These are phyloP conservation scores for Aureobasidium sp. DNA, from an alignment of 2,329 filamentous ascomycete genomes.

Conservation along the genomic window DNA sequence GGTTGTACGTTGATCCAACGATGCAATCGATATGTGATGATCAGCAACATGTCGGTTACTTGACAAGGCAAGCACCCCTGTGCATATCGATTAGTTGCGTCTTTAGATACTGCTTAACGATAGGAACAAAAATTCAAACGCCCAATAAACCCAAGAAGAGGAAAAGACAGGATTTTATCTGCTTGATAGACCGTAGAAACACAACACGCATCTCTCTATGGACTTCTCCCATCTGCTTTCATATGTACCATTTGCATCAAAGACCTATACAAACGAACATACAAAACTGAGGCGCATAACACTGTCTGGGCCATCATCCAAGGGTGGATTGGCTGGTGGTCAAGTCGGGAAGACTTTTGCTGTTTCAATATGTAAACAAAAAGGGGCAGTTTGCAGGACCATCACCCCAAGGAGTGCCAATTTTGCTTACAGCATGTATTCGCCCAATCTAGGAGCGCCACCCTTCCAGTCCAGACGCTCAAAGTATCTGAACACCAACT, in stretches of 20 bases:
- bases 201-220: not conserved
- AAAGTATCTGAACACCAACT: constrained; percentile 93
- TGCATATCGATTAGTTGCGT: not conserved
- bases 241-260: not conserved
- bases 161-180: not conserved
- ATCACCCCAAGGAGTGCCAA: not conserved
- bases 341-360: constrained; percentile 1
- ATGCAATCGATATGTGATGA: not conserved
- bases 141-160: not conserved
- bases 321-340: constrained; percentile 6
- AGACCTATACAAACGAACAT: not conserved
- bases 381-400: not conserved
- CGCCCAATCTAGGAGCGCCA: constrained; percentile 53
- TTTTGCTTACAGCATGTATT: constrained; percentile 25
- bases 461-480: constrained; percentile 77
- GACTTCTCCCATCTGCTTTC: not conserved
- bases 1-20: not conserved
- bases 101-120: constrained; percentile 4
- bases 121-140: not conserved
- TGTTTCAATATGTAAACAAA: constrained; percentile 1
- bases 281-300: not conserved
- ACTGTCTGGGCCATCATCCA: not conserved
- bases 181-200: not conserved
- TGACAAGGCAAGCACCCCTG: no score
- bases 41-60: not conserved